phyloP scores from a whole-genome alignment of 2,329 filamentous ascomycete species.

The Colletotrichum simmondsii region DNA sequence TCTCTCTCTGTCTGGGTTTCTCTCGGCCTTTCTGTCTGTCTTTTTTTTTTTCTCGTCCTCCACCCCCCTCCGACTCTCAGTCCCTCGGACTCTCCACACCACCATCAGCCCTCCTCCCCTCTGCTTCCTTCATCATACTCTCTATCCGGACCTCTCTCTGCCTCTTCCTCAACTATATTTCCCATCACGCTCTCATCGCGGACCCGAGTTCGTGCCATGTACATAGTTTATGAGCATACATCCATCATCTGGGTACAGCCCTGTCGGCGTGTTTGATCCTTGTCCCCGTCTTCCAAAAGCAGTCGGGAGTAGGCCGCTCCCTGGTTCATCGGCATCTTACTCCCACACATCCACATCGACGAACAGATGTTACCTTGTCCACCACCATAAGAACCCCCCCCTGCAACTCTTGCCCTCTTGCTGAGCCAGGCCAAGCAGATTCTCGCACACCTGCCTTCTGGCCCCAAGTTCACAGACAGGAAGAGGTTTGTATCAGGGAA shows the following conservation, averaged over 20 bases:
- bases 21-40: neutral
- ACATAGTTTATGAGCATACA: constrained; percentile 30
- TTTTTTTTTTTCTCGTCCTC: neutral
- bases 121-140: constrained; percentile 12
- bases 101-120: constrained; percentile 26
- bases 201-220: constrained; percentile 32
- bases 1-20: too few relatives aligned
- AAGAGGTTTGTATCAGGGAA: constrained; percentile 57
- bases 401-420: constrained; percentile 34
- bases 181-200: constrained; percentile 3
- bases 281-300: constrained; percentile 45
- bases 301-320: constrained; percentile 40
- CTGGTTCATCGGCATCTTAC: constrained; percentile 45
- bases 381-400: constrained; percentile 29
- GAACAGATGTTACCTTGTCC: constrained; percentile 52
- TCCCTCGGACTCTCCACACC: constrained; percentile 34
- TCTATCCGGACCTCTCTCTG: constrained; percentile 22
- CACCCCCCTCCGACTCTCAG: constrained; percentile 21
- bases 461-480: constrained; percentile 44
- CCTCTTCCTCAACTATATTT: constrained; percentile 27
- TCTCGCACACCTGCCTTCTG: constrained; percentile 38
- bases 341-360: constrained; percentile 51
- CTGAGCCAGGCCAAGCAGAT: constrained; percentile 35
- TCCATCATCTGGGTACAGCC: constrained; percentile 37
- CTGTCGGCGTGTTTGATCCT: constrained; percentile 42